Percentiles rank a stretch among this genome's conserved stretches.
phyloP scores from a whole-genome alignment of 108 stramenopile species.

The Nitzschia palea region DNA sequence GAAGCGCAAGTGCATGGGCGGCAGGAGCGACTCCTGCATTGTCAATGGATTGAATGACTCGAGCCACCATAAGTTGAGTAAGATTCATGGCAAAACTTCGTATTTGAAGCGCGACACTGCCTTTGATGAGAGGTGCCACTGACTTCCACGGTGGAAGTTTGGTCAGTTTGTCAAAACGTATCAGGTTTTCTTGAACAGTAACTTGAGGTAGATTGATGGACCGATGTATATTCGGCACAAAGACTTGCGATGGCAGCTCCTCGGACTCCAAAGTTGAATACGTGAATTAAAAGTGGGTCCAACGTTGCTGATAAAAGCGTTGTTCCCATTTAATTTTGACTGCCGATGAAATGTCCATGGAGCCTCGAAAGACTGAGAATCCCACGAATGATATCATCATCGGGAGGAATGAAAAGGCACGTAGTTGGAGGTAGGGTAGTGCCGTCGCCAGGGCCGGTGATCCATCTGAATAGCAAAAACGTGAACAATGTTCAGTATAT shows the following conservation, averaged over 20 bases:
- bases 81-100: conserved; percentile 74
- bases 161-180: conserved; percentile 48
- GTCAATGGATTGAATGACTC: conserved; percentile 77
- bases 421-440: conserved; percentile 64
- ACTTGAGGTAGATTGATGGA: conserved; percentile 44
- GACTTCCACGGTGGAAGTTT: conserved; percentile 47
- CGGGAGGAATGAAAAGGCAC: conserved; percentile 77
- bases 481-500: background rate
- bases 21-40: conserved; percentile 74
- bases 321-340: conserved; percentile 57
- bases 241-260: conserved; percentile 80
- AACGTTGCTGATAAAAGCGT: conserved; percentile 61
- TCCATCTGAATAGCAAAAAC: conserved; percentile 29
- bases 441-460: conserved; percentile 73
- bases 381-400: conserved; percentile 56
- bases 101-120: conserved; percentile 63
- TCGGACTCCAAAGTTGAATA: conserved; percentile 55
- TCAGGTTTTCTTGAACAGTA: conserved; percentile 48
- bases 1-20: conserved; percentile 73
- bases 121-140: conserved; percentile 63
- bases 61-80: conserved; percentile 67
- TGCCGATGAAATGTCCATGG: conserved; percentile 64
- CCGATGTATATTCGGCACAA: conserved; percentile 51
- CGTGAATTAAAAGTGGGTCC: conserved; percentile 75
- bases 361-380: conserved; percentile 42